Evolutionary conservation across 1,139 yeast genomes (phyloP).

Genomic region (Sugiyamaella sp.): DNA sequence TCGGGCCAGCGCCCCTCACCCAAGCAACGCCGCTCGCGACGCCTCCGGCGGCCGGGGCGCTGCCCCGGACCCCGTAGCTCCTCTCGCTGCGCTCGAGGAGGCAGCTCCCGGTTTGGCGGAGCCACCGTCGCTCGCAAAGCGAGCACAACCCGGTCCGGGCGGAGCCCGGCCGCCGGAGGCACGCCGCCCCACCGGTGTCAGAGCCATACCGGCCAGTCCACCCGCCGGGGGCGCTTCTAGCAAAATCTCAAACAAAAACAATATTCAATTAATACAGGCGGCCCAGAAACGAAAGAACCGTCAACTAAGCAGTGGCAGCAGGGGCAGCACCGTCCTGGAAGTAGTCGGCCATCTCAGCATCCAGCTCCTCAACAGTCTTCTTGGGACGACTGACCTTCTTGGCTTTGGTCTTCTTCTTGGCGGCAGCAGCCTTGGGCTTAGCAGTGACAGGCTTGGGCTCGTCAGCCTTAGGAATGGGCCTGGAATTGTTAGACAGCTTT

Average conservation of each 20-base stretch:
- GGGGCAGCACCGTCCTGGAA: slow-evolving; percentile 42
- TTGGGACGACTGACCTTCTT: slow-evolving; percentile 51
- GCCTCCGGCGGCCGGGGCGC: slow-evolving; percentile 4
- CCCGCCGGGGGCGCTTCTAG: too few relatives aligned
- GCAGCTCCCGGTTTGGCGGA: not conserved
- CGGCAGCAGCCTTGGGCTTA: slow-evolving; percentile 38
- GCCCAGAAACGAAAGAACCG: not conserved
- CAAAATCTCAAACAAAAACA: too few relatives aligned
- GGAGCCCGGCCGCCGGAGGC: too few relatives aligned
- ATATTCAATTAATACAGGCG: too few relatives aligned
- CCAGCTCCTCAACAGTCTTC: slow-evolving; percentile 87
- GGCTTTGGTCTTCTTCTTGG: slow-evolving; percentile 35
- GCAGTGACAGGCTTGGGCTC: slow-evolving; percentile 36
- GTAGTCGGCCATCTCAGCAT: slow-evolving; percentile 93
- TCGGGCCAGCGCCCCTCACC: too few relatives aligned
- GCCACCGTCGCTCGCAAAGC: not conserved
- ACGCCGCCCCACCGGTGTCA: too few relatives aligned
- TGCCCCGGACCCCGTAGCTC: slow-evolving; percentile 2
- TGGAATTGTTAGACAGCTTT: slow-evolving; percentile 6
- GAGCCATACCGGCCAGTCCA: too few relatives aligned
- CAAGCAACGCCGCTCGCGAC: too few relatives aligned
- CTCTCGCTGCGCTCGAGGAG: not conserved
- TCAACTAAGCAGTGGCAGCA: not conserved
- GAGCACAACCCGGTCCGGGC: too few relatives aligned
- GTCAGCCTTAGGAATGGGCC: slow-evolving; percentile 25